Evolutionary conservation across 306 rosid genomes (phyloP), one percentile per base, ranked within the genome.

Genomic region (Fragaria vesca): DNA sequence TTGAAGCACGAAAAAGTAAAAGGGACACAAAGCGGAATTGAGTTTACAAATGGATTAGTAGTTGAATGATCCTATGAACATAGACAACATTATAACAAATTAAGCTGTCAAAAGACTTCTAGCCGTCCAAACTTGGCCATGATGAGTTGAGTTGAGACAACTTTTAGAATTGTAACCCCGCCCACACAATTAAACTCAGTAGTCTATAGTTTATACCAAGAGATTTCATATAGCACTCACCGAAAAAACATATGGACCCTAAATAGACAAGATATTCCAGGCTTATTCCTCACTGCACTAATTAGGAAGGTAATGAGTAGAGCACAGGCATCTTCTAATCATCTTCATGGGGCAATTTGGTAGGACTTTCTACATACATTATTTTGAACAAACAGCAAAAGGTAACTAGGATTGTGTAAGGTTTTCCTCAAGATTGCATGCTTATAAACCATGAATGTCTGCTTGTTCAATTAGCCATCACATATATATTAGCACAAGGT

Each of bases 71-170:
- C 67, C 24, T 28, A 28, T 61, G 3, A 61, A 61, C 67, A 26
- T 28, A 61, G 67, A 61, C 66, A 61, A 1, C 67, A 60, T 61
- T 28, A 61, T 28, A 26, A 12, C 67, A 12, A 28, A 61, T 54
- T 18, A 20, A 54, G 63, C 63, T 24, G 3, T n/a, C 34, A 12
- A 9, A n/a, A 7, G 30, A n/a, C 26, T 20, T 12, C 17, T 26
- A 60, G 66, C 8, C 66, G 36, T 62, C n/a, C 68, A 62, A 30
- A 30, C 68, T 30, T 32, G 68, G 68, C 40, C 68, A 30, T 62
- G 36, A 58, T 55, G 16, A 60, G 66, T 60, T 60, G 66, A 26
- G 66, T 60, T 60, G 66, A 26, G 66, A 57, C 38, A 24, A 60
- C 68, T 13, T 62, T 62, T 30, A 6, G 4, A 62, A 12, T 30